Evolutionary conservation across 495 filamentous ascomycete species (phyloP).

Genomic region (Amniculicola lignicola): DNA sequence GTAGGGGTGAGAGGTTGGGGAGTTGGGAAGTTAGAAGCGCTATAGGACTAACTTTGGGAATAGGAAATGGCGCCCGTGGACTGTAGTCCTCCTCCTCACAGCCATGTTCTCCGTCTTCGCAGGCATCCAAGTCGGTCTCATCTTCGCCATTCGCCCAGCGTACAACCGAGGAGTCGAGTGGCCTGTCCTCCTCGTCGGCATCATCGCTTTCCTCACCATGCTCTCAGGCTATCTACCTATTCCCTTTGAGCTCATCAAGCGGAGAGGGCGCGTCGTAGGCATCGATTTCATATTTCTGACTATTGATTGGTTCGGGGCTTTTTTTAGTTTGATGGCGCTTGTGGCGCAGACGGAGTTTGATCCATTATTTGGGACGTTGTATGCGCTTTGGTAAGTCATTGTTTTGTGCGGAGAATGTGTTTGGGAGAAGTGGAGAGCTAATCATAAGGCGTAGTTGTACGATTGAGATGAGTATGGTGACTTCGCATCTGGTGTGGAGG

Average conservation of each 20-base stretch:
- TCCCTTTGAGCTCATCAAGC: conserved; percentile 68
- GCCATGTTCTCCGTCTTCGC: conserved; percentile 50
- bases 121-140: conserved; percentile 58
- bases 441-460: too few species aligned
- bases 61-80: conserved; percentile 53
- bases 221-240: conserved; percentile 62
- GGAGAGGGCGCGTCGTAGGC: conserved; percentile 64
- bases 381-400: conserved; percentile 58
- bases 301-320: conserved; percentile 67
- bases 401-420: background rate
- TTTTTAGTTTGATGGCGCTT: conserved; percentile 71
- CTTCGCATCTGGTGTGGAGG: conserved; percentile 64
- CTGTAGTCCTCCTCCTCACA: conserved; percentile 45
- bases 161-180: conserved; percentile 53
- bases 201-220: conserved; percentile 58
- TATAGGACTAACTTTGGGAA: background rate
- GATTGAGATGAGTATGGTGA: conserved; percentile 65
- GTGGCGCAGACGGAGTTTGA: conserved; percentile 69
- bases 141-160: conserved; percentile 61
- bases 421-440: background rate
- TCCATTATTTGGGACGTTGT: conserved; percentile 63
- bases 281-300: conserved; percentile 64
- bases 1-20: background rate
- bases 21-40: background rate
- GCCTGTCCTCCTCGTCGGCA: conserved; percentile 58